Percentiles rank a stretch among this genome's conserved stretches.
These are phyloP conservation scores for Lactarius pseudohatsudake DNA, from an alignment of 768 basidiomycete genomes.

Conservation along the genomic window DNA sequence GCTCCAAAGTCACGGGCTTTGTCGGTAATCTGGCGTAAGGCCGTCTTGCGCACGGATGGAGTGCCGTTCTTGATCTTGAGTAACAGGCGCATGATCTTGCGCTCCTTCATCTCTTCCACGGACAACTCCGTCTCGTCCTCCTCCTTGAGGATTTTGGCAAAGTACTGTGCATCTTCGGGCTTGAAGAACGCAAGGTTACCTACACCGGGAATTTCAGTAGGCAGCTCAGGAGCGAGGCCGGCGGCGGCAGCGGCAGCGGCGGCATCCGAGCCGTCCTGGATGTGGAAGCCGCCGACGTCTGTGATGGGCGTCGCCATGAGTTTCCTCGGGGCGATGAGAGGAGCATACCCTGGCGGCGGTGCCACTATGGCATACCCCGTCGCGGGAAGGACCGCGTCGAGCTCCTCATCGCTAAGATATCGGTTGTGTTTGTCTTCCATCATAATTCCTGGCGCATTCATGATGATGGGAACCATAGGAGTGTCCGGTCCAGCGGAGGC, in stretches of 20 bases:
- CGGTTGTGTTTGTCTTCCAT: constrained; percentile 96
- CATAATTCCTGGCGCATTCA: constrained; percentile 80
- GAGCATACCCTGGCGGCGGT: constrained; percentile 92
- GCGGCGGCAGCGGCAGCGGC: constrained; percentile 87
- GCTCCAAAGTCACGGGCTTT: constrained; percentile 98
- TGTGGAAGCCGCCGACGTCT: constrained; percentile 86
- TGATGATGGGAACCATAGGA: constrained; percentile 79
- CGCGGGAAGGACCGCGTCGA: constrained; percentile 83
- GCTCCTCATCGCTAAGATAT: constrained; percentile 94
- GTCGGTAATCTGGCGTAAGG: constrained; percentile 97
- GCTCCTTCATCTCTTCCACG: constrained; percentile 98
- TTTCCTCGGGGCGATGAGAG: constrained; percentile 60
- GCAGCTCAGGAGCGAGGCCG: constrained; percentile 88
- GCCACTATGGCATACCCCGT: constrained; percentile 89
- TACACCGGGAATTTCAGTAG: constrained; percentile 97
- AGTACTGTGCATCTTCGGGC: constrained; percentile 96
- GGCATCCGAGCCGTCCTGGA: constrained; percentile 92
- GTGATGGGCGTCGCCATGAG: constrained; percentile 50
- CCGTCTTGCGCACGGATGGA: constrained; percentile 96
- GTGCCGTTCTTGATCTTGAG: constrained; percentile 99
- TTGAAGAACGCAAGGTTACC: constrained; percentile 98
- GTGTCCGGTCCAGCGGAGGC: constrained; percentile 54
- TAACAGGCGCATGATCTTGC: constrained; percentile 97
- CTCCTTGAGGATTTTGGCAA: constrained; percentile 92
- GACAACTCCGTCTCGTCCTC: constrained; percentile 92